phyloP scores from a whole-genome alignment of 139 green algal species.

The Eudorina sp. region DNA sequence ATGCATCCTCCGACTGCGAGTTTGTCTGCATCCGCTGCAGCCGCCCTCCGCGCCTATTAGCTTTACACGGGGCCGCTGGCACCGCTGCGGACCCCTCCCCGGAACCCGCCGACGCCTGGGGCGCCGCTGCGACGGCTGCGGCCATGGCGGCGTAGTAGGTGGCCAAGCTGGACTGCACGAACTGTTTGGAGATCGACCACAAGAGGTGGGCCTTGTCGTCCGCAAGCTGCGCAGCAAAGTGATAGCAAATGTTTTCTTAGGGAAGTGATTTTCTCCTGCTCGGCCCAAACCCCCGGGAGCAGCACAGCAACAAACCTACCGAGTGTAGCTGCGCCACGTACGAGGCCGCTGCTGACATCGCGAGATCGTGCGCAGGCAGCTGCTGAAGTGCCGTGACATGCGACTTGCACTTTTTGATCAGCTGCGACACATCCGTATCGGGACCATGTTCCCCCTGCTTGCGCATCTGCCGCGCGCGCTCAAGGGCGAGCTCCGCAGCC shows the following conservation, averaged over 20 bases:
- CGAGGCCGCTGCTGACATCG: not conserved
- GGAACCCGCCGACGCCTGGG: not conserved
- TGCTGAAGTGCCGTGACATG: constrained; percentile 50
- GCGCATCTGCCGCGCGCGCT: not conserved
- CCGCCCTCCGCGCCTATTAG: not conserved
- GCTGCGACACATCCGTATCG: not conserved
- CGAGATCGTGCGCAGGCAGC: not conserved
- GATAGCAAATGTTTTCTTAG: too few species aligned
- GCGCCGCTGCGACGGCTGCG: not conserved
- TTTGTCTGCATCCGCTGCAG: constrained; percentile 21
- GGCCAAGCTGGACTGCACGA: constrained; percentile 1
- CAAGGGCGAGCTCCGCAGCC: constrained; percentile 14
- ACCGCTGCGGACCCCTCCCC: not conserved
- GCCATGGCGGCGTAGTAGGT: not conserved
- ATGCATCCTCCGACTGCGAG: not conserved
- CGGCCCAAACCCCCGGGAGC: too few species aligned
- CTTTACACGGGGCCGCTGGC: constrained; percentile 24
- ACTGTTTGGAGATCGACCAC: constrained; percentile 37
- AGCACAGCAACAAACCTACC: constrained; percentile 32
- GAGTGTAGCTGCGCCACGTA: constrained; percentile 13
- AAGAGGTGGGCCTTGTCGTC: not conserved
- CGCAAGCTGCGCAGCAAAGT: constrained; percentile 10
- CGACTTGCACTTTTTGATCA: constrained; percentile 49
- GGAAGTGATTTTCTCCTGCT: too few species aligned
- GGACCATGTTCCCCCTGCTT: not conserved